Evolutionary conservation across 805 yeast species (phyloP).

Genomic region (Suhomyces prunicola): DNA sequence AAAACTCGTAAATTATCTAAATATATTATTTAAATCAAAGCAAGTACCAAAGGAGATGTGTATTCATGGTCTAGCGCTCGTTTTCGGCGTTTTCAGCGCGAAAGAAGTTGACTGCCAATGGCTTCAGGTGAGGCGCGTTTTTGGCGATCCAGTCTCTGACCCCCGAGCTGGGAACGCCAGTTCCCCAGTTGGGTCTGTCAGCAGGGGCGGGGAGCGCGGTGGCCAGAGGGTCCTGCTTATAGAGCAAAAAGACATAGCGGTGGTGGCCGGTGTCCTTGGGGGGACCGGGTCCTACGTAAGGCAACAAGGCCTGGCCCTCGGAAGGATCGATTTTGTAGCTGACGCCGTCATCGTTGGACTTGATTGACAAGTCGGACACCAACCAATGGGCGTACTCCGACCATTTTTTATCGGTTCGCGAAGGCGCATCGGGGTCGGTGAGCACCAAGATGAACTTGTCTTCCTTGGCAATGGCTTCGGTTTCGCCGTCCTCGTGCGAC

Average conservation of each 20-base stretch:
- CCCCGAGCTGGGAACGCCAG: conserved; percentile 77
- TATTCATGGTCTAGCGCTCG: background rate
- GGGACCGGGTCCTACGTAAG: conserved; percentile 86
- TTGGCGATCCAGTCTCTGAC: conserved; percentile 69
- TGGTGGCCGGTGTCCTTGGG: conserved; percentile 84
- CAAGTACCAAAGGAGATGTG: too few relatives aligned
- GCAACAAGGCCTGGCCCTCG: conserved; percentile 42
- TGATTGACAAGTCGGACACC: conserved; percentile 49
- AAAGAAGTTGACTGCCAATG: conserved; percentile 79
- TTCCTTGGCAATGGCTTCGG: conserved; percentile 35
- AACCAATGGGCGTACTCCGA: conserved; percentile 83
- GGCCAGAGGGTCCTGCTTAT: conserved; percentile 55
- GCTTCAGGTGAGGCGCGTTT: conserved; percentile 51
- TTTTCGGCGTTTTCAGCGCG: conserved; percentile 59
- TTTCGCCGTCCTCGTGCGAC: conserved; percentile 40
- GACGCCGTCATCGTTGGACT: conserved; percentile 28
- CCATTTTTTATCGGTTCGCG: conserved; percentile 79
- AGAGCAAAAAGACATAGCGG: conserved; percentile 77
- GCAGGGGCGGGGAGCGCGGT: conserved; percentile 40
- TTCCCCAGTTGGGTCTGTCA: conserved; percentile 80
- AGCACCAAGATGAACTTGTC: conserved; percentile 70
- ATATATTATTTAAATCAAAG: too few relatives aligned
- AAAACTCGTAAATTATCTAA: too few relatives aligned
- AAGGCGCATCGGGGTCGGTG: conserved; percentile 95
- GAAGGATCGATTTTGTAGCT: conserved; percentile 29